phyloP scores from a whole-genome alignment of 495 filamentous ascomycete species.

The Penicillium arizonense region DNA sequence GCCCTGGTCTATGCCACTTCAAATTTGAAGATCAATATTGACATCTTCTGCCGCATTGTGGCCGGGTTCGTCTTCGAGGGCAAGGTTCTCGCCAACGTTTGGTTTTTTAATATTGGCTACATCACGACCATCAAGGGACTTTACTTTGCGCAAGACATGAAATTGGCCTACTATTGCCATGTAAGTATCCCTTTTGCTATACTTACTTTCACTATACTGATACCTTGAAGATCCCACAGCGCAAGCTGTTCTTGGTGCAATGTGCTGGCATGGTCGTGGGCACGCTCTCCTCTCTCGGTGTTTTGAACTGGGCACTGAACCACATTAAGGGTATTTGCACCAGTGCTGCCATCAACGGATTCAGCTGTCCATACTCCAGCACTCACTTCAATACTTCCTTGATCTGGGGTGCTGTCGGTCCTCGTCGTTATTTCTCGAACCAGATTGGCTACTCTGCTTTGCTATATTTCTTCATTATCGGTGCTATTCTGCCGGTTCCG shows the following conservation, averaged over 20 bases:
- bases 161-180: conserved; percentile 87
- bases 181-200: conserved; percentile 9
- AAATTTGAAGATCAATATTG: conserved; percentile 78
- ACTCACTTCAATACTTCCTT: conserved; percentile 85
- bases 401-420: conserved; percentile 86
- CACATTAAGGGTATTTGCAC: conserved; percentile 78
- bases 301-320: conserved; percentile 80
- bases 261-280: conserved; percentile 62
- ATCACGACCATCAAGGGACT: conserved; percentile 81
- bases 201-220: neutral
- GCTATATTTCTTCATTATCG: conserved; percentile 73
- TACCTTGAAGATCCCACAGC: conserved; percentile 60
- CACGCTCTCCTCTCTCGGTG: conserved; percentile 64
- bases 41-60: conserved; percentile 74
- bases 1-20: conserved; percentile 86
- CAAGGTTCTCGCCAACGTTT: conserved; percentile 85
- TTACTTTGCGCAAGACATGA: conserved; percentile 83
- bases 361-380: conserved; percentile 79
- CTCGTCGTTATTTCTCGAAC: conserved; percentile 55
- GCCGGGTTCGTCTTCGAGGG: conserved; percentile 77
- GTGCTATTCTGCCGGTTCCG: conserved; percentile 64
- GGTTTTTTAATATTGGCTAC: conserved; percentile 68
- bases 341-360: conserved; percentile 70
- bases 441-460: conserved; percentile 51
- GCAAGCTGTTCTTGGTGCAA: conserved; percentile 70